A percentile compares a stretch with the other conserved stretches of the same genome.
phyloP scores from a whole-genome alignment of 2,329 filamentous ascomycete genomes.

The Fusarium sp. region DNA sequence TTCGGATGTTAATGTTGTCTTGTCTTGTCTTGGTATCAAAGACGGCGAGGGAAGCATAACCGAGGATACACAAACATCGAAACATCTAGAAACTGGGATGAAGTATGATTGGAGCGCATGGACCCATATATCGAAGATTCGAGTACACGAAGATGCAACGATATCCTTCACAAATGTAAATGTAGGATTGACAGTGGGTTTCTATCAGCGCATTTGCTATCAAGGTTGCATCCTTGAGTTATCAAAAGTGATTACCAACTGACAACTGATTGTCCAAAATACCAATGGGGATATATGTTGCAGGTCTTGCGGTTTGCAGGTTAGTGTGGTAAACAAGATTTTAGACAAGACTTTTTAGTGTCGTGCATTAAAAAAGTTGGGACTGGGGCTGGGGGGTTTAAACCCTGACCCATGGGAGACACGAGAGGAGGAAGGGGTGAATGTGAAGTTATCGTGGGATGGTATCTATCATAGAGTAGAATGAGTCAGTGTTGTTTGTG shows the following conservation, averaged over 20 bases:
- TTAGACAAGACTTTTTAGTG: constrained; percentile 17
- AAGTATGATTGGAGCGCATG: constrained; percentile 10
- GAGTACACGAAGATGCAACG: neutral
- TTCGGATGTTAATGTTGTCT: neutral
- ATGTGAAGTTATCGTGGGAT: neutral
- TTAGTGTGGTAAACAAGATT: constrained; percentile 11
- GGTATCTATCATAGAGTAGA: neutral
- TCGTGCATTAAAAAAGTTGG: constrained; percentile 9
- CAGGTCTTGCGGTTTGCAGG: neutral
- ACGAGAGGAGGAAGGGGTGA: constrained; percentile 1
- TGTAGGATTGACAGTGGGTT: neutral
- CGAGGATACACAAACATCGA: constrained; percentile 1
- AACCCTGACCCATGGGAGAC: neutral
- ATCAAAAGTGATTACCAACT: neutral
- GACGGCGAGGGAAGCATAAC: neutral
- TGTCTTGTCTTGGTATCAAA: too few species aligned
- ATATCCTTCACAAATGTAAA: neutral
- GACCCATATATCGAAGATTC: constrained; percentile 10
- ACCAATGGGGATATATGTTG: constrained; percentile 9
- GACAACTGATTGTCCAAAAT: neutral
- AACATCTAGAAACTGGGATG: constrained; percentile 1
- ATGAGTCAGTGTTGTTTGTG: constrained; percentile 11
- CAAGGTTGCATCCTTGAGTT: neutral
- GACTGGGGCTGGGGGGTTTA: constrained; percentile 9
- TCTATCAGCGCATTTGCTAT: neutral